These are phyloP conservation scores for Aspergillus sp. DNA, from an alignment of 2,329 filamentous ascomycete species.

Conservation along the genomic window DNA sequence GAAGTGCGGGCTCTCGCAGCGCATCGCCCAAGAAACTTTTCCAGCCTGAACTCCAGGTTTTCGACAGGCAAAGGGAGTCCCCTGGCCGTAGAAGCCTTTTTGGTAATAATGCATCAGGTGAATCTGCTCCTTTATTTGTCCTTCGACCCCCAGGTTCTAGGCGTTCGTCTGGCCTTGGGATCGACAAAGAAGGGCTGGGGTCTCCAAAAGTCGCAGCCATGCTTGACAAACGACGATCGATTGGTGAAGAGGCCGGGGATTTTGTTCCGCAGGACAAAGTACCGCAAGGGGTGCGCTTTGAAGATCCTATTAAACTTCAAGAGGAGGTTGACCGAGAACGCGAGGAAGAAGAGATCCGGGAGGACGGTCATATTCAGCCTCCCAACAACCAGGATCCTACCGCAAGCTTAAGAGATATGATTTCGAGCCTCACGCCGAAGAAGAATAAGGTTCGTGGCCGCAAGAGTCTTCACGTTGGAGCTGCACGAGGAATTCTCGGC, in stretches of 20 bases:
- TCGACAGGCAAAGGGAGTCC: slow-evolving; percentile 37
- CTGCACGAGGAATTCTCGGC: slow-evolving; percentile 70
- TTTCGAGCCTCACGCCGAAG: slow-evolving; percentile 73
- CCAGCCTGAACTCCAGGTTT: slow-evolving; percentile 41
- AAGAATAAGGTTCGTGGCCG: slow-evolving; percentile 66
- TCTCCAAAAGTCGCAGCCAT: slow-evolving; percentile 72
- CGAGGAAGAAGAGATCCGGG: slow-evolving; percentile 60
- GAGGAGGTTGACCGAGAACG: slow-evolving; percentile 64
- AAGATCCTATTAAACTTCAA: slow-evolving; percentile 63
- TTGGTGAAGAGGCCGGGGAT: slow-evolving; percentile 63
- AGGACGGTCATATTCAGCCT: slow-evolving; percentile 53
- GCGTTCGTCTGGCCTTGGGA: slow-evolving; percentile 66
- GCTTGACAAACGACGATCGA: slow-evolving; percentile 69
- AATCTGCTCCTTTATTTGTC: slow-evolving; percentile 63
- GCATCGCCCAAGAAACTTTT: slow-evolving; percentile 53
- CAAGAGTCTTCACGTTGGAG: slow-evolving; percentile 75
- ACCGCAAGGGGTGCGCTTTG: slow-evolving; percentile 59
- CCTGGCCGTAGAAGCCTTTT: slow-evolving; percentile 50
- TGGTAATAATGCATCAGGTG: slow-evolving; percentile 55
- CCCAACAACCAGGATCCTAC: slow-evolving; percentile 63
- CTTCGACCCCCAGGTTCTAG: slow-evolving; percentile 59
- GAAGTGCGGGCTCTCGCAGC: slow-evolving; percentile 46
- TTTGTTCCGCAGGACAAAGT: slow-evolving; percentile 58
- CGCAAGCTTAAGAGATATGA: slow-evolving; percentile 72
- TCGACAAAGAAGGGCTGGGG: slow-evolving; percentile 69